Evolutionary conservation across 768 basidiomycete species (phyloP).

Genomic region (Russula virescens): DNA sequence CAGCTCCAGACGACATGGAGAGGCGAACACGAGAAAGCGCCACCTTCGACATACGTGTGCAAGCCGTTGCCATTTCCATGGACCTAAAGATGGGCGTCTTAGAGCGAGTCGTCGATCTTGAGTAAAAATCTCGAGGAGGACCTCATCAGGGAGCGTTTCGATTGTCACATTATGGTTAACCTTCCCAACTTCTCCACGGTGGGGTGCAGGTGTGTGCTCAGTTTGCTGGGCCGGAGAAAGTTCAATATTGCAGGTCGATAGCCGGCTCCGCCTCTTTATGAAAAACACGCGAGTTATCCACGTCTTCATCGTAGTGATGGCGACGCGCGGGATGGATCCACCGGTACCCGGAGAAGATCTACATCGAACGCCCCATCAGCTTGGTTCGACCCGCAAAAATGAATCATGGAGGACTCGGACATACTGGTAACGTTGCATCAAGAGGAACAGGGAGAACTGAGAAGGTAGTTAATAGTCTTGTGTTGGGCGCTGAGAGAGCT

Average conservation of each 20-base stretch:
- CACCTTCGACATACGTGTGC: constrained; percentile 9
- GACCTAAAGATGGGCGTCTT: not conserved
- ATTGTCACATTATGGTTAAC: not conserved
- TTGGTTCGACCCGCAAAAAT: not conserved
- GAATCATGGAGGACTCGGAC: not conserved
- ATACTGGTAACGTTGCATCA: not conserved
- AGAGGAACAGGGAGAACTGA: not conserved
- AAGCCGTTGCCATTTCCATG: constrained; percentile 13
- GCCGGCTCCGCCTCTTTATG: not conserved
- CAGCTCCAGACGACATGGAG: not conserved
- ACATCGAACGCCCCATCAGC: not conserved
- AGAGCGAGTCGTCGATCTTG: not conserved
- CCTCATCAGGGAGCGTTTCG: not conserved
- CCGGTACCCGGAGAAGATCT: too few species aligned
- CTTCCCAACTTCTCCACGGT: too few species aligned
- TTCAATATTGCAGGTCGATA: not conserved
- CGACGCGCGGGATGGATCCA: not conserved
- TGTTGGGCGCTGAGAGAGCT: not conserved
- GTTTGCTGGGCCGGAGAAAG: not conserved
- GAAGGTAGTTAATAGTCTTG: not conserved
- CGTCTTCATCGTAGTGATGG: not conserved
- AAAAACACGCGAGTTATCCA: not conserved
- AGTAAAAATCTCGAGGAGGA: constrained; percentile 9
- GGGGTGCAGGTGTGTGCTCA: not conserved
- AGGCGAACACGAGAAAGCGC: constrained; percentile 4